Percentiles rank a stretch among this genome's conserved stretches.
Evolutionary conservation across 106 monocot genomes (phyloP).

Genomic region (Ottelia alismoides): DNA sequence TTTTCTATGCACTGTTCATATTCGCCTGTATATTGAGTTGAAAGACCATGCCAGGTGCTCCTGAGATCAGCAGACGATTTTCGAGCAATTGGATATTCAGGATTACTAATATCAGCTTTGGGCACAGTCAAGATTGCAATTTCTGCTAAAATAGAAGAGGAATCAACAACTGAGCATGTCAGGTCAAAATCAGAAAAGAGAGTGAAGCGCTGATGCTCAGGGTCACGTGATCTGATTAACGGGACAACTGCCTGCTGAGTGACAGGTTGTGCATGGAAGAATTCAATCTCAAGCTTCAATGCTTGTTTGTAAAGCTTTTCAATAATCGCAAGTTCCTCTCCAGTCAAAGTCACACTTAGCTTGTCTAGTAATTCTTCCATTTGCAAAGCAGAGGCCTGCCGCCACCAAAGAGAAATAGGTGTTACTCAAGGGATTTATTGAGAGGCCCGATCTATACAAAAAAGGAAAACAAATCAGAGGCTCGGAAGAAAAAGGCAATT

Average conservation of each 20-base stretch:
- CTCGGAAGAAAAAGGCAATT: no score
- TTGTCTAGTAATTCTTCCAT: conserved; percentile 92
- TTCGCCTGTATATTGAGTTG: conserved; percentile 54
- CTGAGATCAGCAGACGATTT: conserved; percentile 36
- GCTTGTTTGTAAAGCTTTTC: conserved; percentile 75
- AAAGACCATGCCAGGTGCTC: conserved; percentile 55
- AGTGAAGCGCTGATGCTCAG: conserved; percentile 20
- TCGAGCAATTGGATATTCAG: conserved; percentile 9
- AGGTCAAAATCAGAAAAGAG: conserved; percentile 96
- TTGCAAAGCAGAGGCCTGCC: conserved; percentile 44
- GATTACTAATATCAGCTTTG: conserved; percentile 13
- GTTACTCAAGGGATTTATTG: neutral
- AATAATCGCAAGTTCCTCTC: conserved; percentile 76
- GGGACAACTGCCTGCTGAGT: conserved; percentile 50
- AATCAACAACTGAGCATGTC: conserved; percentile 84
- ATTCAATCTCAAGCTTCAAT: conserved; percentile 77
- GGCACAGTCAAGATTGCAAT: conserved; percentile 60
- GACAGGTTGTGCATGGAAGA: conserved; percentile 59
- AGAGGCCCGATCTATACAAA: neutral
- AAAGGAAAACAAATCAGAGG: no score
- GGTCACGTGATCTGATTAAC: conserved; percentile 32
- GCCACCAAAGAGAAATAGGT: neutral
- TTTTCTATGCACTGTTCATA: conserved; percentile 57
- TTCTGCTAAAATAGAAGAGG: conserved; percentile 80
- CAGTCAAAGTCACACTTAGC: conserved; percentile 63